phyloP scores from a whole-genome alignment of 805 yeast genomes.

The Suhomyces vadensis region DNA sequence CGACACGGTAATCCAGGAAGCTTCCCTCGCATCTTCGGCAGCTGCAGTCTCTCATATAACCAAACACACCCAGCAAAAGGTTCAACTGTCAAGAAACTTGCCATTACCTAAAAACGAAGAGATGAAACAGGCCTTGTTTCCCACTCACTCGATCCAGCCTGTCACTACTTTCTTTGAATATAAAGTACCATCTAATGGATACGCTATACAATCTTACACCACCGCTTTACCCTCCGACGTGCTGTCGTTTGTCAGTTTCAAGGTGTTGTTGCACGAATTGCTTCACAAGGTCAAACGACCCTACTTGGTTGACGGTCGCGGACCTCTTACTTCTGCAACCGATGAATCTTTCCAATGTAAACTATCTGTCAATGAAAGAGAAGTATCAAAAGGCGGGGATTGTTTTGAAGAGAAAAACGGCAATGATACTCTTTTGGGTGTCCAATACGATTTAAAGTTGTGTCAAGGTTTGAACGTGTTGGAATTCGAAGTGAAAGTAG shows the following conservation, averaged over 20 bases:
- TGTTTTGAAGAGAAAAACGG: slow-evolving; percentile 28
- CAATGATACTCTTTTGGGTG: slow-evolving; percentile 22
- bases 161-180: slow-evolving; percentile 39
- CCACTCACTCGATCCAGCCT: slow-evolving; percentile 28
- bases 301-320: slow-evolving; percentile 36
- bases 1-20: slow-evolving; percentile 39
- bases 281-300: slow-evolving; percentile 32
- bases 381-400: slow-evolving; percentile 34
- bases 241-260: slow-evolving; percentile 34
- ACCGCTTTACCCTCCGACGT: slow-evolving; percentile 39
- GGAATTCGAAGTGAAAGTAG: slow-evolving; percentile 42
- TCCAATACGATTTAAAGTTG: slow-evolving; percentile 41
- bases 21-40: slow-evolving; percentile 34
- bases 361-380: slow-evolving; percentile 40
- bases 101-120: slow-evolving; percentile 28
- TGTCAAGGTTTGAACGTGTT: slow-evolving; percentile 42
- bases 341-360: slow-evolving; percentile 46
- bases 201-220: slow-evolving; percentile 39
- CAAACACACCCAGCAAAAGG: slow-evolving; percentile 12
- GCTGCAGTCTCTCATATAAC: slow-evolving; percentile 13
- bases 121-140: slow-evolving; percentile 32
- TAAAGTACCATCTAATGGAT: slow-evolving; percentile 40
- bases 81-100: slow-evolving; percentile 9
- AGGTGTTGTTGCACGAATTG: slow-evolving; percentile 35
- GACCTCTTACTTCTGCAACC: slow-evolving; percentile 30